Percentiles rank a stretch among this genome's conserved stretches.
Conservation (phyloP, 805 yeast species). For the Lachancea fermentati region DNA sequence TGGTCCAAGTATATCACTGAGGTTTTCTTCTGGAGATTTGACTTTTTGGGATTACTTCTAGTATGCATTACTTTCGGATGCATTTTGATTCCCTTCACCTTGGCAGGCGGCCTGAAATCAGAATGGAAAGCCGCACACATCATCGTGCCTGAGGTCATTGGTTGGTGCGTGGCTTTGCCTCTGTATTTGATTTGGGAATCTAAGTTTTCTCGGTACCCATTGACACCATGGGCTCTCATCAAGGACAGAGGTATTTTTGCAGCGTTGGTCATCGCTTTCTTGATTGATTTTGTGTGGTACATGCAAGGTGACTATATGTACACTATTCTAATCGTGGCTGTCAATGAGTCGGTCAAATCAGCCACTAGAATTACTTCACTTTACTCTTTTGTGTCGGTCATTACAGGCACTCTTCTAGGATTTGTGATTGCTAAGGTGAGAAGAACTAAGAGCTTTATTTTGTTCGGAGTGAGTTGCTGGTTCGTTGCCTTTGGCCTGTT, state of each 20-base stretch:
- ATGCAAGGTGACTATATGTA: constrained; percentile 64
- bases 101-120: constrained; percentile 52
- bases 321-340: constrained; percentile 55
- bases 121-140: constrained; percentile 54
- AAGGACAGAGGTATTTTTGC: constrained; percentile 61
- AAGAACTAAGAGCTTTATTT: constrained; percentile 52
- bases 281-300: constrained; percentile 54
- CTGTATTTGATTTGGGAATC: constrained; percentile 52
- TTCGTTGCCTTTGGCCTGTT: constrained; percentile 55
- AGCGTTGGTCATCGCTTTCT: constrained; percentile 51
- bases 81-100: constrained; percentile 60
- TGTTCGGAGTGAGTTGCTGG: constrained; percentile 56
- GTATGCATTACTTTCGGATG: constrained; percentile 52
- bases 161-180: constrained; percentile 45
- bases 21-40: constrained; percentile 52
- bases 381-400: constrained; percentile 60
- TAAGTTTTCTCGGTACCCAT: constrained; percentile 47
- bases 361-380: constrained; percentile 62
- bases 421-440: constrained; percentile 44
- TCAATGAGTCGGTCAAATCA: constrained; percentile 48
- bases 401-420: constrained; percentile 56
- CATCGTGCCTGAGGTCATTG: constrained; percentile 62
- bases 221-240: constrained; percentile 48
- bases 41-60: constrained; percentile 54
- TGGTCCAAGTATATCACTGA: constrained; percentile 28